phyloP scores from a whole-genome alignment of 2,329 filamentous ascomycete species.

The Claviceps paspali region DNA sequence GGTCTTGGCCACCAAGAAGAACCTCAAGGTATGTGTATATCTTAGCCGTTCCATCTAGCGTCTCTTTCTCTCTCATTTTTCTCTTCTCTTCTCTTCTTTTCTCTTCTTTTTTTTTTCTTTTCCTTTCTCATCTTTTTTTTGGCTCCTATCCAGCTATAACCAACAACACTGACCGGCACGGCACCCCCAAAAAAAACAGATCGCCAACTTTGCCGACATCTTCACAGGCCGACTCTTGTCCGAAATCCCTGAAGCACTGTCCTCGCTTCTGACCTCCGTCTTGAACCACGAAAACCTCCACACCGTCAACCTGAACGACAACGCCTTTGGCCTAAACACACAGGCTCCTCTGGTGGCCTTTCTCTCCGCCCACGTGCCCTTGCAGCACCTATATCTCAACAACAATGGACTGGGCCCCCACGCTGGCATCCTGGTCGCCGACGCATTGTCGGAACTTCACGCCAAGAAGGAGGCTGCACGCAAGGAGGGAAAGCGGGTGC shows the following conservation, averaged over 20 bases:
- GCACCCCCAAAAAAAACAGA: constrained; percentile 28
- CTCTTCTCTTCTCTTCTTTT: neutral
- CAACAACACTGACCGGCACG: neutral
- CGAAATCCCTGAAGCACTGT: constrained; percentile 85
- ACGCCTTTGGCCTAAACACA: constrained; percentile 92
- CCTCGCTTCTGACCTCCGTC: constrained; percentile 69
- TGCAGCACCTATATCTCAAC: constrained; percentile 91
- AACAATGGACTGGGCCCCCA: constrained; percentile 95
- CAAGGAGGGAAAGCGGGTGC: constrained; percentile 55
- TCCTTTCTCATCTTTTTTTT: no score
- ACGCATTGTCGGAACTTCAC: constrained; percentile 71
- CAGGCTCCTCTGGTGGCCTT: constrained; percentile 87
- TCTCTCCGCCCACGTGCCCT: constrained; percentile 70
- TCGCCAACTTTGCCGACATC: constrained; percentile 89
- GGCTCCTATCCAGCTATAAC: neutral
- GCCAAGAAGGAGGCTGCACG: constrained; percentile 68
- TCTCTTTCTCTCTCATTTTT: neutral
- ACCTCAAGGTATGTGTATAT: constrained; percentile 48
- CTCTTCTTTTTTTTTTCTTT: neutral
- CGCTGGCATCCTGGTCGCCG: constrained; percentile 75
- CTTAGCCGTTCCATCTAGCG: no score
- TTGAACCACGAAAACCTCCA: constrained; percentile 74
- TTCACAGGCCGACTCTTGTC: constrained; percentile 87
- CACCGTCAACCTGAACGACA: constrained; percentile 92
- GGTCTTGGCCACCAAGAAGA: constrained; percentile 72